Evolutionary conservation across 2,329 filamentous ascomycete species (phyloP).

Genomic region (Lecanoromycetidae sp.): DNA sequence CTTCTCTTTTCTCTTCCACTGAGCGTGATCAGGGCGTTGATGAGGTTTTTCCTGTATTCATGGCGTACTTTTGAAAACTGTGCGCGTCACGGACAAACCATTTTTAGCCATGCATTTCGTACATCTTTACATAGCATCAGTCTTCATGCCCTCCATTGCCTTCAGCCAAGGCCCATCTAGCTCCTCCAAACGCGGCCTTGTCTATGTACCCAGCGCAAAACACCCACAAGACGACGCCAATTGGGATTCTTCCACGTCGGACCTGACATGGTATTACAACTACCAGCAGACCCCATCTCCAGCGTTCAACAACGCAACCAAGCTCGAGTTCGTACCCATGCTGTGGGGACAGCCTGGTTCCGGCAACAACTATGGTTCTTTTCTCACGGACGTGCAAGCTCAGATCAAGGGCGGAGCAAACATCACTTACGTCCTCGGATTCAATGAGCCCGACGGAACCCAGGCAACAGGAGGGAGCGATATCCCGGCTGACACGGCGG

Average conservation of each 20-base stretch:
- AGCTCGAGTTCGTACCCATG: slow-evolving; percentile 69
- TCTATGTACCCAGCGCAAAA: slow-evolving; percentile 1
- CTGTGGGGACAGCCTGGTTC: slow-evolving; percentile 58
- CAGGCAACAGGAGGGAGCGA: slow-evolving; percentile 48
- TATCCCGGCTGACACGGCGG: slow-evolving; percentile 48
- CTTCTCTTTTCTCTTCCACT: no score
- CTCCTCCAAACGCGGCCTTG: slow-evolving; percentile 9
- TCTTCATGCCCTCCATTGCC: not conserved
- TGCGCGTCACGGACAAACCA: no score
- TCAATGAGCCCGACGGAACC: slow-evolving; percentile 65
- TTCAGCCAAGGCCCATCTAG: not conserved
- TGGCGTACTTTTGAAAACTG: no score
- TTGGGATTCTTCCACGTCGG: slow-evolving; percentile 46
- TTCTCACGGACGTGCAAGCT: slow-evolving; percentile 46
- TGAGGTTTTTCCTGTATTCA: no score
- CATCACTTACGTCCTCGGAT: slow-evolving; percentile 57
- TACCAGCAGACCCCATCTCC: slow-evolving; percentile 49
- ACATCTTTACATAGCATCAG: not conserved
- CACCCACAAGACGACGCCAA: slow-evolving; percentile 50
- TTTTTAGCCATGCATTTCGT: no score
- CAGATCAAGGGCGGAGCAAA: slow-evolving; percentile 44
- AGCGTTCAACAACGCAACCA: slow-evolving; percentile 35
- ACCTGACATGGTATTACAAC: slow-evolving; percentile 79
- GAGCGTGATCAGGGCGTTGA: no score
- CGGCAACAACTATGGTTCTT: slow-evolving; percentile 46